Evolutionary conservation across 768 basidiomycete species (phyloP).

Genomic region (Lactifluus piperatus): DNA sequence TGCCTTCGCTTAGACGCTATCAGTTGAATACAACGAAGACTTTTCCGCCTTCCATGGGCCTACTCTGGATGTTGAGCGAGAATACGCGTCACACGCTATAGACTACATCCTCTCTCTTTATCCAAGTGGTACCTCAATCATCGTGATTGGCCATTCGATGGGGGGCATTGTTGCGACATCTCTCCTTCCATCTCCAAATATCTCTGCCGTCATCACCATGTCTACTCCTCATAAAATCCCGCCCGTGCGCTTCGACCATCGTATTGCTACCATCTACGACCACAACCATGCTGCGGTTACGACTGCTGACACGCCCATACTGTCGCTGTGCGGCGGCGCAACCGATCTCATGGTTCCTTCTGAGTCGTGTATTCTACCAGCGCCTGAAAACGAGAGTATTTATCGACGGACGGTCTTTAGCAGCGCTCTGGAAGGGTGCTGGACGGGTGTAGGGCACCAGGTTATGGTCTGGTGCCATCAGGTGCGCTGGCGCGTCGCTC

Average conservation of each 20-base stretch:
- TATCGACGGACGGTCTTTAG: slow-evolving; percentile 71
- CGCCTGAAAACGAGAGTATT: slow-evolving; percentile 12
- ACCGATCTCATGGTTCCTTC: slow-evolving; percentile 89
- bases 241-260: slow-evolving; percentile 78
- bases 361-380: slow-evolving; percentile 68
- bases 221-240: slow-evolving; percentile 86
- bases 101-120: slow-evolving; percentile 75
- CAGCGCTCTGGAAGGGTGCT: slow-evolving; percentile 79
- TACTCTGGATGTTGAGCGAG: slow-evolving; percentile 75
- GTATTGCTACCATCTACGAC: slow-evolving; percentile 67
- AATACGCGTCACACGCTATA: slow-evolving; percentile 64
- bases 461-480: slow-evolving; percentile 99
- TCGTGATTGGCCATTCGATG: slow-evolving; percentile 94
- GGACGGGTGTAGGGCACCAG: slow-evolving; percentile 92
- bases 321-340: slow-evolving; percentile 88
- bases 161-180: slow-evolving; percentile 87
- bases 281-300: slow-evolving; percentile 35
- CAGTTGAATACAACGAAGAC: slow-evolving; percentile 96
- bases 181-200: slow-evolving; percentile 54
- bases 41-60: slow-evolving; percentile 91
- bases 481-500: slow-evolving; percentile 81
- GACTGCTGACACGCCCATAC: slow-evolving; percentile 48
- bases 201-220: slow-evolving; percentile 88
- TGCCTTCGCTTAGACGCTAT: neutral
- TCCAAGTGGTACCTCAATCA: slow-evolving; percentile 49